Percentiles rank a stretch among this genome's conserved stretches.
Evolutionary conservation across 148 eudicot species (phyloP).

Genomic region (Dysphania ambrosioides): DNA sequence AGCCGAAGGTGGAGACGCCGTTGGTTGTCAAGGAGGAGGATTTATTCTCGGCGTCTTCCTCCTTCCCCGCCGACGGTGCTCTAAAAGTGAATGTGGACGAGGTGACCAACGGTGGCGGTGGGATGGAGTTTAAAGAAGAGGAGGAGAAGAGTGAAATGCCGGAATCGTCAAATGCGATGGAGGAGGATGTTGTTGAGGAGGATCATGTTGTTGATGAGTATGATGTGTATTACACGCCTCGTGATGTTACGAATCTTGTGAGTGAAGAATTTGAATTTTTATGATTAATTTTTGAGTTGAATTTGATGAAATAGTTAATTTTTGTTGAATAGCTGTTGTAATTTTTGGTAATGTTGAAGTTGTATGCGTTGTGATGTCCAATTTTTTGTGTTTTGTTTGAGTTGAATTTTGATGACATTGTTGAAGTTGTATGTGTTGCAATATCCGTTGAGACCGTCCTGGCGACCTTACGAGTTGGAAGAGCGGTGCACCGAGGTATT

Average conservation of each 20-base stretch:
- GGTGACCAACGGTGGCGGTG: conserved; percentile 16
- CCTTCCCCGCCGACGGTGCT: too few species aligned
- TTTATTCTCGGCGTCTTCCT: too few species aligned
- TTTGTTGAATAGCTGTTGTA: too few species aligned
- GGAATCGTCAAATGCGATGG: background rate
- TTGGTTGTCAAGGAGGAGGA: conserved; percentile 23
- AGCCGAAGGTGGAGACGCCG: conserved; percentile 12
- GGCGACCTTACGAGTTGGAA: conserved; percentile 95
- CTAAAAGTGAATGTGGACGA: too few species aligned
- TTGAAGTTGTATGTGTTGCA: conserved; percentile 73
- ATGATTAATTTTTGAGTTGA: background rate
- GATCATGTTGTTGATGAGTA: conserved; percentile 38
- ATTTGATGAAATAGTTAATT: background rate
- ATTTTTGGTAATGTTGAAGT: conserved; percentile 33
- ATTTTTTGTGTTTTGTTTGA: too few species aligned
- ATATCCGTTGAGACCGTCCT: conserved; percentile 72
- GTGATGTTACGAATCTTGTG: conserved; percentile 28
- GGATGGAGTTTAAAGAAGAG: background rate
- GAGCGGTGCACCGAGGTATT: conserved; percentile 63
- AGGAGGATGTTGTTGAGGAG: conserved; percentile 29
- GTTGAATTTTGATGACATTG: too few species aligned
- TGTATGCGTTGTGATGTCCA: conserved; percentile 83
- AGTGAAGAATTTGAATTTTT: background rate
- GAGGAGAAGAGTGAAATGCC: background rate
- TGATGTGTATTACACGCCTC: conserved; percentile 36